A percentile compares a stretch with the other conserved stretches of the same genome.
phyloP scores from a whole-genome alignment of 805 yeast species.

The Monosporozyma aquatica region DNA sequence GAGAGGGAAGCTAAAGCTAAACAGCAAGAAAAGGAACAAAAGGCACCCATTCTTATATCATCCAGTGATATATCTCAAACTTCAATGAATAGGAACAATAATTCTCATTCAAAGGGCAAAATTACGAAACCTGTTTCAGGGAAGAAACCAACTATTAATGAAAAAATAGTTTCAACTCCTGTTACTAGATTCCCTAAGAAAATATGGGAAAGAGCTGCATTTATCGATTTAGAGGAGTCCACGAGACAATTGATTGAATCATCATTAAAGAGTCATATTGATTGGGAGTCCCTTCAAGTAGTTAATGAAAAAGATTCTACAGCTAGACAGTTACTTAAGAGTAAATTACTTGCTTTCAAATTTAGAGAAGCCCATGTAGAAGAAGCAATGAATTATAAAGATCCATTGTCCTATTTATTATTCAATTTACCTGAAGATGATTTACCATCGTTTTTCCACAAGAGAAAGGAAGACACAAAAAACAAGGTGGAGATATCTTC shows the following conservation, averaged over 20 bases:
- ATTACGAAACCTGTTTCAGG: background rate
- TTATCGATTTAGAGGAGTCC: conserved; percentile 58
- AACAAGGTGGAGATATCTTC: conserved; percentile 42
- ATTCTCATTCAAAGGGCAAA: background rate
- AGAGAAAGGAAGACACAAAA: conserved; percentile 47
- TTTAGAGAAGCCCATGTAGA: conserved; percentile 59
- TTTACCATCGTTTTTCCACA: conserved; percentile 57
- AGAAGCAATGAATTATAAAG: conserved; percentile 59
- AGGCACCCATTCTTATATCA: conserved; percentile 39
- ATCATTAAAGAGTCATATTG: conserved; percentile 46
- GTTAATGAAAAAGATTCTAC: conserved; percentile 6
- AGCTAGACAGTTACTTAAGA: conserved; percentile 17
- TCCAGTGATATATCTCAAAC: conserved; percentile 2
- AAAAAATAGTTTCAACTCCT: conserved; percentile 6
- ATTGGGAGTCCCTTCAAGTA: conserved; percentile 36
- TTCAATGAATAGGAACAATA: background rate
- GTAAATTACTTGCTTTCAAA: conserved; percentile 41
- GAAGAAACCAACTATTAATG: background rate
- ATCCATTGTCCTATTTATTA: conserved; percentile 44
- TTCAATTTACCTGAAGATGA: conserved; percentile 94
- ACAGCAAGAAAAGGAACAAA: conserved; percentile 42
- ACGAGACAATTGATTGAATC: conserved; percentile 55
- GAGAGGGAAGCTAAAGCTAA: conserved; percentile 39
- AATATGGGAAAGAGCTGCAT: conserved; percentile 63
- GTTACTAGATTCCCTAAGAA: conserved; percentile 35